Evolutionary conservation across 345 rosid species (phyloP), one percentile per base, ranked within the genome.

Genomic region (Moricandia arvensis): DNA sequence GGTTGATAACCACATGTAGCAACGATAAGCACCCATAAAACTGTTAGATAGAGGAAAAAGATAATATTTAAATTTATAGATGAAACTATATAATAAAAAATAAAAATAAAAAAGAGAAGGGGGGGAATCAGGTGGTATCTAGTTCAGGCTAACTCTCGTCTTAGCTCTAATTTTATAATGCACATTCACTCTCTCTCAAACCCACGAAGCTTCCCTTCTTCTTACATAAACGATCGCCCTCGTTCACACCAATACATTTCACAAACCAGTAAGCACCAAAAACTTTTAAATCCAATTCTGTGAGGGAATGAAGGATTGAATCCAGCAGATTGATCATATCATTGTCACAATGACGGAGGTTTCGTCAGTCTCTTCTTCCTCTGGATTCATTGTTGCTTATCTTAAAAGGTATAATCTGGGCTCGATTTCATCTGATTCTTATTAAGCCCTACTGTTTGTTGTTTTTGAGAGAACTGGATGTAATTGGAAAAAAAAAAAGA

Each of bases 101-200:
- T 24, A 17, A 35, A 34, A 21, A 38, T 8, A 33, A 30, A 17
- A 61, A 26, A 57, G 69, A 61, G 73, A 18, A 63, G 5, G 62
- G 2, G 60, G 63, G 43, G 71, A 21, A 67, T 78, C 60, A 79
- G 82, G 82, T 74, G 21, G 77, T 73, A 79, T 73, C 82, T 79
- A 79, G 82, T 61, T 21, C 75, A 79, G 82, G 78, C 78, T 79
- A 21, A 18, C 49, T 65, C 76, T 57, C 15, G 24, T 21, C 24
- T 21, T 7, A 7, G 4, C 5, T 58, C 8, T 45, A n/a, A 49
- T 35, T 62, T 54, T 60, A 37, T 60, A 37, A 53, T 43, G 57
- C 53, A 71, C 62, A 69, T 43, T 54, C 66, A 64, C 45, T 54
- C 66, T 58, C 45, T 63, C 59, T 51, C 33, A 62, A n/a, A n/a